Evolutionary conservation across 352 stramenopile species (phyloP).

Genomic region (Thalassiosira exigua): DNA sequence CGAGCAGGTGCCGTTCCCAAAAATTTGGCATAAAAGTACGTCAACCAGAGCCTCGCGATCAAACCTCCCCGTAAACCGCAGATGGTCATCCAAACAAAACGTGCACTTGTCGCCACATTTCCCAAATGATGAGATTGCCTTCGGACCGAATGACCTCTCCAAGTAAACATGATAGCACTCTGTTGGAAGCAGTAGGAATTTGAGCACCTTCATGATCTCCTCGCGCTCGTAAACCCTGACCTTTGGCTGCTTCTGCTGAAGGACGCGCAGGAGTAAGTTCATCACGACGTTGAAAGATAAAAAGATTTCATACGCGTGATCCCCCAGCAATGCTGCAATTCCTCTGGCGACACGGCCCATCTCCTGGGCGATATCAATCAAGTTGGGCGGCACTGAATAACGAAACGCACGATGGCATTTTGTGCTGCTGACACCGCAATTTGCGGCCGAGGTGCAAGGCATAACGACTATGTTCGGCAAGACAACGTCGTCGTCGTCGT

Average conservation of each 20-base stretch:
- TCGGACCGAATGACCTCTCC: neutral
- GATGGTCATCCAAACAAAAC: neutral
- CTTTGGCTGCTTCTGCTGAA: neutral
- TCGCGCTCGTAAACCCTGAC: neutral
- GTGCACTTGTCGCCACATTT: neutral
- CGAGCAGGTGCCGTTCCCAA: neutral
- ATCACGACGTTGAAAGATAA: slow-evolving; percentile 6
- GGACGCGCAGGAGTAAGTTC: neutral
- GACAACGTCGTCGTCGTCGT: neutral
- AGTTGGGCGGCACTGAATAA: neutral
- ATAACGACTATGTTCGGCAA: neutral
- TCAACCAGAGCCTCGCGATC: neutral
- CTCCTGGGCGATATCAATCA: slow-evolving; percentile 16
- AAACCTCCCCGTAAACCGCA: neutral
- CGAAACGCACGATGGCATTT: neutral
- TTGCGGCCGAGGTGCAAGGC: slow-evolving; percentile 11
- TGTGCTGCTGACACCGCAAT: slow-evolving; percentile 26
- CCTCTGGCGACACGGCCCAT: slow-evolving; percentile 17
- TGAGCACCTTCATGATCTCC: neutral
- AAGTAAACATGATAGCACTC: neutral
- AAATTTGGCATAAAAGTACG: neutral
- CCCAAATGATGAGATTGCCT: too few relatives aligned
- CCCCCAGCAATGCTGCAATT: neutral
- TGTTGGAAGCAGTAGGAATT: neutral
- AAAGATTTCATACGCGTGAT: neutral